Percentiles rank a stretch among this genome's conserved stretches.
Conservation (phyloP, 1,139 yeast genomes). For the Geotrichum restrictum region DNA sequence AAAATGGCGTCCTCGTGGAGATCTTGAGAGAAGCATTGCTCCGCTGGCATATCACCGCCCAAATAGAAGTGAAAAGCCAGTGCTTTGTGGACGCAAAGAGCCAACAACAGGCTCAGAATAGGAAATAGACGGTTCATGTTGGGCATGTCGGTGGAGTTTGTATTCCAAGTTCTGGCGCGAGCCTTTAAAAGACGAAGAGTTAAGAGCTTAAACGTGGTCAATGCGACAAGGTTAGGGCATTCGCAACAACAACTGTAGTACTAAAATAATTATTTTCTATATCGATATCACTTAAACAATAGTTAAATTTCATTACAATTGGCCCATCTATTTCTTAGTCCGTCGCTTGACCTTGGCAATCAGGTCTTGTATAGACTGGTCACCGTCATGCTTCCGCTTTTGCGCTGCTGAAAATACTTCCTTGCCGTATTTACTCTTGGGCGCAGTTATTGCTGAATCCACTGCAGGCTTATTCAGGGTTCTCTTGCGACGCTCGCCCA, state of each 20-base stretch:
- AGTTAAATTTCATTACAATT: no score
- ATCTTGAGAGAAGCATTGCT: constrained; percentile 65
- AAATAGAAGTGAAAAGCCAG: constrained; percentile 50
- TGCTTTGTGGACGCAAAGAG: constrained; percentile 23
- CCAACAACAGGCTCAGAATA: constrained; percentile 12
- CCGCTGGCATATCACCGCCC: constrained; percentile 49
- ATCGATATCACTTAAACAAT: neutral
- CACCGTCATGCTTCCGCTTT: constrained; percentile 21
- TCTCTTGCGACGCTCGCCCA: constrained; percentile 69
- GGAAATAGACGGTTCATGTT: constrained; percentile 10
- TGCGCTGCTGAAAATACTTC: constrained; percentile 15
- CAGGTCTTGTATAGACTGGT: constrained; percentile 26
- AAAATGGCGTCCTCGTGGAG: constrained; percentile 56
- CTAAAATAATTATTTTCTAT: no score
- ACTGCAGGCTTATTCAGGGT: constrained; percentile 18
- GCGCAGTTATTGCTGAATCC: constrained; percentile 3
- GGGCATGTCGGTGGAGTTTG: neutral
- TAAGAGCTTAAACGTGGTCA: neutral
- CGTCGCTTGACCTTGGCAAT: constrained; percentile 32
- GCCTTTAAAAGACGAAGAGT: no score
- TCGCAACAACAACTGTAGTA: neutral
- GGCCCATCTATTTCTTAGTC: constrained; percentile 20
- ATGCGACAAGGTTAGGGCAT: neutral
- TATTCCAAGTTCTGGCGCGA: neutral
- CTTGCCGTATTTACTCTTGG: constrained; percentile 12